Percentiles rank a stretch among this genome's conserved stretches.
Conservation (phyloP, 2,329 filamentous ascomycete species). For the Beauveria asiatica region DNA sequence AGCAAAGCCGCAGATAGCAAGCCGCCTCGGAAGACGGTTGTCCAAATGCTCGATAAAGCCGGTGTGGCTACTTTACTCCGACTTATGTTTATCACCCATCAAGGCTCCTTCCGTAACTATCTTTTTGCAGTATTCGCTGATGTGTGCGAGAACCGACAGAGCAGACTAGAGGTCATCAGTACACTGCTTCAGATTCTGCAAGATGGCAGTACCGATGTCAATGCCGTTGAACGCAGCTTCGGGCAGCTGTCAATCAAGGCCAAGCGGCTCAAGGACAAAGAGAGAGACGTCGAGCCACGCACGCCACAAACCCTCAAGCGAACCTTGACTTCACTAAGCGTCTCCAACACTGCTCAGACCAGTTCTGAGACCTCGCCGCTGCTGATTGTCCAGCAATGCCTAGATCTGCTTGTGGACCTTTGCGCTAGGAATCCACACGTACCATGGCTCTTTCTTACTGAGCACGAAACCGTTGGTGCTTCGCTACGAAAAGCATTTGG, state of each 20-base stretch:
- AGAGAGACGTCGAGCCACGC: slow-evolving; percentile 53
- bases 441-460: slow-evolving; percentile 84
- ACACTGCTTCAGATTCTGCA: slow-evolving; percentile 88
- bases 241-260: slow-evolving; percentile 85
- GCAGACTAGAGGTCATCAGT: slow-evolving; percentile 86
- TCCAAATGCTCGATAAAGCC: slow-evolving; percentile 95
- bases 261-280: slow-evolving; percentile 64
- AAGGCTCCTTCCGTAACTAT: slow-evolving; percentile 74
- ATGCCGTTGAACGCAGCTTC: slow-evolving; percentile 91
- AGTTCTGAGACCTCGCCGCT: slow-evolving; percentile 88
- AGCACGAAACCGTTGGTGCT: slow-evolving; percentile 70
- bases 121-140: slow-evolving; percentile 84
- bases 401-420: slow-evolving; percentile 76
- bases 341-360: slow-evolving; percentile 38
- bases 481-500: slow-evolving; percentile 68
- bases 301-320: slow-evolving; percentile 76
- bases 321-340: slow-evolving; percentile 52
- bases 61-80: slow-evolving; percentile 92
- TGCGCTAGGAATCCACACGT: slow-evolving; percentile 80
- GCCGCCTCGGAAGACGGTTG: slow-evolving; percentile 67
- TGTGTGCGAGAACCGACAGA: slow-evolving; percentile 94
- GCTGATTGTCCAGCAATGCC: slow-evolving; percentile 90
- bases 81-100: slow-evolving; percentile 96
- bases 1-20: slow-evolving; percentile 49
- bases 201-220: slow-evolving; percentile 88